Conservation (phyloP, 352 stramenopile species). For the Globisporangium barbulae region DNA sequence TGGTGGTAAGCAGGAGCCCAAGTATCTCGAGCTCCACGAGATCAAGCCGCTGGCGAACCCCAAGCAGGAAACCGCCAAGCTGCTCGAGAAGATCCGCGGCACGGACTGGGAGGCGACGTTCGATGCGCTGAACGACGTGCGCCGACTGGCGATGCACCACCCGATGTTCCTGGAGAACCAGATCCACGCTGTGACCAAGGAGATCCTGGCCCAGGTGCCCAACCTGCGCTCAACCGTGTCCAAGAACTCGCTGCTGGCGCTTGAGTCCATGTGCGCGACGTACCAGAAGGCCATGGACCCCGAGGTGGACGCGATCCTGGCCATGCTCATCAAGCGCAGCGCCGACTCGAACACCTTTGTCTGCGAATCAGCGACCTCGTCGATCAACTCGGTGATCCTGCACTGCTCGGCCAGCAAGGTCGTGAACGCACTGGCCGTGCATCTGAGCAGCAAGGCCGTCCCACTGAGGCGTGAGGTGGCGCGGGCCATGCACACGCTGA, state of each 20-base stretch:
- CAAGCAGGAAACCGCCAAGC: slow-evolving; percentile 46
- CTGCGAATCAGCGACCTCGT: slow-evolving; percentile 48
- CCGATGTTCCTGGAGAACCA: slow-evolving; percentile 39
- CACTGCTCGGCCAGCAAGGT: slow-evolving; percentile 53
- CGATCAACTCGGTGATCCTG: slow-evolving; percentile 45
- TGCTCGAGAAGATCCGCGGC: slow-evolving; percentile 31
- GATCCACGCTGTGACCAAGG: slow-evolving; percentile 39
- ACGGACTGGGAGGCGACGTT: slow-evolving; percentile 67
- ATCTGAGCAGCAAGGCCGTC: slow-evolving; percentile 45
- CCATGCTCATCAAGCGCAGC: slow-evolving; percentile 61
- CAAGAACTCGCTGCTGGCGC: slow-evolving; percentile 71
- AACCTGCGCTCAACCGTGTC: slow-evolving; percentile 72
- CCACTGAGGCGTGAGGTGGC: slow-evolving; percentile 63
- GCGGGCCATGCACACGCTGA: slow-evolving; percentile 44
- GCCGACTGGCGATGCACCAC: slow-evolving; percentile 53
- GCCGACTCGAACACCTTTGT: slow-evolving; percentile 75
- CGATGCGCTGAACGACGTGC: slow-evolving; percentile 55
- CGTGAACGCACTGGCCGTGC: slow-evolving; percentile 34
- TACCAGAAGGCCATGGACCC: slow-evolving; percentile 49
- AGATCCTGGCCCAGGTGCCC: slow-evolving; percentile 55
- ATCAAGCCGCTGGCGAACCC: slow-evolving; percentile 49
- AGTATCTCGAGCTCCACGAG: slow-evolving; percentile 63
- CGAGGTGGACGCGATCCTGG: slow-evolving; percentile 57
- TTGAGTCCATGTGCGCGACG: slow-evolving; percentile 53
- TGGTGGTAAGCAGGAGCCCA: slow-evolving; percentile 50